Evolutionary conservation across 495 filamentous ascomycete genomes (phyloP), one percentile per base, ranked within the genome.

Genomic region (Wilcoxina mikolae): DNA sequence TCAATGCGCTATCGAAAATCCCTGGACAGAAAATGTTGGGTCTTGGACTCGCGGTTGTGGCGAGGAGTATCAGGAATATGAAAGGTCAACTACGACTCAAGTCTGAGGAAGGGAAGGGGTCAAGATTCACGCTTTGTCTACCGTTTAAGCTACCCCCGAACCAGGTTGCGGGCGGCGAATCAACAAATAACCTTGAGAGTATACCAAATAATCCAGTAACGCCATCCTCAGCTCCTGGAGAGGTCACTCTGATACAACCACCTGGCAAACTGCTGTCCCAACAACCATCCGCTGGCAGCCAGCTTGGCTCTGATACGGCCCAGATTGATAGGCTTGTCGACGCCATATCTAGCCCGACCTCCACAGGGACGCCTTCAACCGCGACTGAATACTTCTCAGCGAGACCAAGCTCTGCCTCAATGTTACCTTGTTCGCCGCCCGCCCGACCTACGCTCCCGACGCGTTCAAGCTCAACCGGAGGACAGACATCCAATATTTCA

Each of bases 41-140:
- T 0, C 73, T 96, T 3, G 90, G 89, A 0, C 75, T 96, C 24
- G 90, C 90, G 1, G 71, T 93, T 11, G 88, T 94, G 2, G 84
- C 90, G 38, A 74, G 88, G 22, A 86, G 85, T 43, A 72, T 95
- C 20, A 76, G 78, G n/a, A 94, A 85, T 60, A 89, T 94, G 83
- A 80, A 90, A 51, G 90, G 90, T 0, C 90, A 95, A 56, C 67
- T 96, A 18, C 78, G 85, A 22, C 72, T 96, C 4, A 93, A 88
- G 58, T 94, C 88, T 0, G 87, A 94, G 65, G 77, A 83, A 65
- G 84, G 85, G 0, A 85, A 83, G 60, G 90, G 90, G 0, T 90
- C 87, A 27, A 75, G 83, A 26, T 93, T 96, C 60, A 75, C 83
- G 18, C 77, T 89, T 12, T 77, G 79, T 53, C 63, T 89, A 33